Evolutionary conservation across 2,329 filamentous ascomycete species (phyloP).

Genomic region (Fusarium nisikadoi): DNA sequence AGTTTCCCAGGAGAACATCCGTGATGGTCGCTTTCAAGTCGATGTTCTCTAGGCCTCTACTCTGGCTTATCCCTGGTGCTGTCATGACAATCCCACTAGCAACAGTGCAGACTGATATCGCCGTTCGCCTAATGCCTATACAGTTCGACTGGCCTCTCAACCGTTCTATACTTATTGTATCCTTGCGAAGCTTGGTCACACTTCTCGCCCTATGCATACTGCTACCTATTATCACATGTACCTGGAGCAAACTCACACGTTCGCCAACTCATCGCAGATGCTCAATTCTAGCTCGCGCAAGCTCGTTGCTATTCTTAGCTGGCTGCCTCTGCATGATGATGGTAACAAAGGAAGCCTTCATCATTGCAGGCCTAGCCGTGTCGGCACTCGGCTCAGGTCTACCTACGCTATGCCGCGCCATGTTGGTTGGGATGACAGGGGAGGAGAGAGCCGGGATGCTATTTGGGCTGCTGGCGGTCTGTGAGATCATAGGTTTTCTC

Average conservation of each 20-base stretch:
- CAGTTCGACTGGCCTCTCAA: conserved; percentile 41
- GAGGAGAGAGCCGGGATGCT: conserved; percentile 35
- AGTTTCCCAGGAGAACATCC: neutral
- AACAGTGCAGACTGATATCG: conserved; percentile 36
- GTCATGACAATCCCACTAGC: conserved; percentile 38
- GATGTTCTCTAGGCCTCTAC: conserved; percentile 33
- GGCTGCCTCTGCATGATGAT: conserved; percentile 42
- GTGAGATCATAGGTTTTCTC: conserved; percentile 41
- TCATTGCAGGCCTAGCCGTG: conserved; percentile 36
- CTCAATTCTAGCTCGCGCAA: conserved; percentile 30
- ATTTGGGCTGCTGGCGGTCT: conserved; percentile 41
- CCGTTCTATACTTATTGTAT: conserved; percentile 38
- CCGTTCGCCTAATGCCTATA: conserved; percentile 42
- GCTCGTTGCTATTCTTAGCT: conserved; percentile 36
- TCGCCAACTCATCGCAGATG: conserved; percentile 18
- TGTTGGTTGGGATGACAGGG: conserved; percentile 31
- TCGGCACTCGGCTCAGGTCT: conserved; percentile 42
- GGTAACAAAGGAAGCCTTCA: conserved; percentile 26
- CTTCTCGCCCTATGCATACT: conserved; percentile 39
- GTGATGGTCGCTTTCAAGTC: conserved; percentile 7
- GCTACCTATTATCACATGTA: conserved; percentile 28
- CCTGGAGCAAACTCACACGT: conserved; percentile 12
- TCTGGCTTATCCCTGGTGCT: conserved; percentile 40
- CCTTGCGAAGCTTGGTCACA: conserved; percentile 36
- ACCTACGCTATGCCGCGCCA: conserved; percentile 41